Percentiles rank a stretch among this genome's conserved stretches.
Conservation (phyloP, 257 asterid genomes). For the Solanum verrucosum region DNA sequence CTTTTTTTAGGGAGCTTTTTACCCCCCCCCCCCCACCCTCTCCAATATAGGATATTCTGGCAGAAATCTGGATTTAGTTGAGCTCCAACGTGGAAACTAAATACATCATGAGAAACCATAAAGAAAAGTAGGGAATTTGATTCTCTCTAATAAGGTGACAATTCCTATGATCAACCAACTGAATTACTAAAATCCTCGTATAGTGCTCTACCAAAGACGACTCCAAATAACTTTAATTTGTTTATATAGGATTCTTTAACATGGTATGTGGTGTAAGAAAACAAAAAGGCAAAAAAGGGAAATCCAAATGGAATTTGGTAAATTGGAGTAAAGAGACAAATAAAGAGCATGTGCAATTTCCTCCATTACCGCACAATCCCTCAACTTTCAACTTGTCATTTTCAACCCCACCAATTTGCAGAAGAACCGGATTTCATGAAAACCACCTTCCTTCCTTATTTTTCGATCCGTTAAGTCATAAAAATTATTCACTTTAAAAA, state of each 20-base stretch:
- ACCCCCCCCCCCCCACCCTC: too few relatives aligned
- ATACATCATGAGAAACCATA: too few relatives aligned
- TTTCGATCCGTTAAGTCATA: neutral
- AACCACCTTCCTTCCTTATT: neutral
- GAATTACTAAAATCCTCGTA: neutral
- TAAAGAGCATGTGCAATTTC: constrained; percentile 14
- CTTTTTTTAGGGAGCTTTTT: too few relatives aligned
- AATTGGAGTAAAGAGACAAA: constrained; percentile 7
- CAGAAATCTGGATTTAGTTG: too few relatives aligned
- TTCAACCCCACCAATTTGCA: neutral
- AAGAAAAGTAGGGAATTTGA: too few relatives aligned
- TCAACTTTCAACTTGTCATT: neutral
- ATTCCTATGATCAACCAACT: neutral
- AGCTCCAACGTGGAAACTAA: too few relatives aligned
- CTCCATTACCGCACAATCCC: neutral
- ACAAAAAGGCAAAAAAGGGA: neutral
- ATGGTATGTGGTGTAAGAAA: constrained; percentile 1
- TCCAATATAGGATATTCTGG: too few relatives aligned
- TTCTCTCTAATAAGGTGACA: neutral
- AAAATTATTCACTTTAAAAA: neutral
- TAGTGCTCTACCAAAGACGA: neutral
- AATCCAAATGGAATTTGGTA: neutral
- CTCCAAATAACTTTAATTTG: neutral
- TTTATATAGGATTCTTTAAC: neutral
- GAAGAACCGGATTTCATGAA: neutral